Evolutionary conservation across 805 yeast species (phyloP).

Genomic region (Candida wancherniae): DNA sequence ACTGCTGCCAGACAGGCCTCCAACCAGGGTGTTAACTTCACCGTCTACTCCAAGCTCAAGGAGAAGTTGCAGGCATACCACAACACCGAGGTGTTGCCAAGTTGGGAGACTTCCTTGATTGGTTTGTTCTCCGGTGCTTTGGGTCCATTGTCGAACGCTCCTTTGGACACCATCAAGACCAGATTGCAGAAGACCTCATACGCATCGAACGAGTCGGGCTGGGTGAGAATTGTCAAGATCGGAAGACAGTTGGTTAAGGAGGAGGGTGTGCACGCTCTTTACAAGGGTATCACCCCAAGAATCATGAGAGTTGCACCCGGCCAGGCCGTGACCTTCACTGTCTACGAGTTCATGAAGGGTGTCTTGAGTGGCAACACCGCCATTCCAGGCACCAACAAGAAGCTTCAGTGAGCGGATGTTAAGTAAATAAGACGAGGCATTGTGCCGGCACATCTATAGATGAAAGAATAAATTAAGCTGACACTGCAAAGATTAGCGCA

Average conservation of each 20-base stretch:
- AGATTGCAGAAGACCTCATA: slow-evolving; percentile 89
- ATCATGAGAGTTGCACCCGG: slow-evolving; percentile 99
- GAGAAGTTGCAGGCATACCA: slow-evolving; percentile 63
- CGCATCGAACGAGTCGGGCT: slow-evolving; percentile 59
- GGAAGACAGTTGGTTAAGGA: slow-evolving; percentile 76
- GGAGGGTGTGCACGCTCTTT: slow-evolving; percentile 71
- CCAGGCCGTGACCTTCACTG: slow-evolving; percentile 97
- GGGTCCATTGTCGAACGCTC: slow-evolving; percentile 97
- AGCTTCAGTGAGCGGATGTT: slow-evolving; percentile 12
- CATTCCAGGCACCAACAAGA: slow-evolving; percentile 16
- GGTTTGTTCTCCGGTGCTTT: slow-evolving; percentile 94
- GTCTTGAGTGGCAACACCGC: slow-evolving; percentile 40
- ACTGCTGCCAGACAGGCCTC: slow-evolving; percentile 98
- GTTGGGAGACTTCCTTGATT: slow-evolving; percentile 89
- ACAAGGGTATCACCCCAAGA: slow-evolving; percentile 97
- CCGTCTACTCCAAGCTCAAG: slow-evolving; percentile 85
- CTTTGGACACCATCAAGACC: slow-evolving; percentile 94
- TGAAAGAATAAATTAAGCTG: no score
- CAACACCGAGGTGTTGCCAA: slow-evolving; percentile 59
- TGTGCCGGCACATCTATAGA: no score
- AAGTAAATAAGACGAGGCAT: not conserved
- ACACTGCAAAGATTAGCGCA: no score
- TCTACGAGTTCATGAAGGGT: slow-evolving; percentile 81
- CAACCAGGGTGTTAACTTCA: slow-evolving; percentile 97
- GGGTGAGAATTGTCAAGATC: slow-evolving; percentile 75